Conservation (phyloP, 345 rosid species). For the Euphorbia tirucalli region DNA sequence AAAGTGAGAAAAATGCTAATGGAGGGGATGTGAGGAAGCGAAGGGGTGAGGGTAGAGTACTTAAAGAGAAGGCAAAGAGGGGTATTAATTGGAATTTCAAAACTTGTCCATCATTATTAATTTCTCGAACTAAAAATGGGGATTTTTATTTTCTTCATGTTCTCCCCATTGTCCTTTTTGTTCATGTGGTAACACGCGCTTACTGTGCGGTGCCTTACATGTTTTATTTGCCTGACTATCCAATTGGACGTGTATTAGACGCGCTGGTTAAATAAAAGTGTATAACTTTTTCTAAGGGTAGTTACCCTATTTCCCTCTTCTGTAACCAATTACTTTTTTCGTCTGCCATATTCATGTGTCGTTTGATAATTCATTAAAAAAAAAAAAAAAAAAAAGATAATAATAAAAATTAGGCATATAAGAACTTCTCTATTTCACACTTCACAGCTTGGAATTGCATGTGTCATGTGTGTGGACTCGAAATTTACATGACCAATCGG, state of each 20-base stretch:
- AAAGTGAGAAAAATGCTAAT: neutral
- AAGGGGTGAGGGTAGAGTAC: slow-evolving; percentile 3
- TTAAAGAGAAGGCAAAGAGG: slow-evolving; percentile 22
- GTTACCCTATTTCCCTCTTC: neutral
- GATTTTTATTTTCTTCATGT: no score
- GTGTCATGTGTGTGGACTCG: no score
- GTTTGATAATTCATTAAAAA: no score
- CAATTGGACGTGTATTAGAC: neutral
- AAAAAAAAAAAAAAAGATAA: no score
- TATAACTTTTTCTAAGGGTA: neutral
- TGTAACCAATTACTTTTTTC: neutral
- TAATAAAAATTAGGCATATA: no score
- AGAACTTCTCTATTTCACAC: no score
- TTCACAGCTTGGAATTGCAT: no score
- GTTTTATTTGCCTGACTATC: no score
- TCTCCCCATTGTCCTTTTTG: no score
- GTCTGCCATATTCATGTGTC: neutral
- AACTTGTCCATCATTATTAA: neutral
- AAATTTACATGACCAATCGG: no score
- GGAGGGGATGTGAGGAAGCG: slow-evolving; percentile 2
- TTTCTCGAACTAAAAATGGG: neutral
- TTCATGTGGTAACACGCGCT: neutral
- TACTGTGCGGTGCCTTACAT: neutral
- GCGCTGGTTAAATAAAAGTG: neutral
- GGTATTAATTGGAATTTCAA: slow-evolving; percentile 14